Evolutionary conservation across 495 filamentous ascomycete genomes (phyloP), one percentile per base, ranked within the genome.

Genomic region (Thermochaetoides thermophila): DNA sequence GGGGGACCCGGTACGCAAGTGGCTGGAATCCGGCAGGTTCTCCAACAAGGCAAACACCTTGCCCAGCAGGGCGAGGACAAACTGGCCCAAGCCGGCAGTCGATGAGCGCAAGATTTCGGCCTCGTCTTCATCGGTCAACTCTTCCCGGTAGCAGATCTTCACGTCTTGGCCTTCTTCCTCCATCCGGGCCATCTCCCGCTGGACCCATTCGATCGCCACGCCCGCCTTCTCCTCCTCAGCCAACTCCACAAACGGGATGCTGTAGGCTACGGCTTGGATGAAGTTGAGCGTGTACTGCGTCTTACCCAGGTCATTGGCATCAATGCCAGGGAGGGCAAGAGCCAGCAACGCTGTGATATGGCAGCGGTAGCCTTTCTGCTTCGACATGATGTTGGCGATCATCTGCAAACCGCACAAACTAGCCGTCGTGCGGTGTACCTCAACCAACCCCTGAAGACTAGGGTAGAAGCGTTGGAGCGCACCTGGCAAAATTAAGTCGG

Each of bases 221-320:
- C 74, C 75, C 32, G 77, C 72, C 18, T 74, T 71, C 34, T 68
- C 57, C 25, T 73, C 72, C 42, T 74, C 65, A 2, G 84, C 82
- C 33, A 99, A 59, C 44, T 91, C 79, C 39, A 76, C 69, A 44
- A 99, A 79, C 3, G 89, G 91, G 14, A 99, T 85, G 39, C 82
- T 91, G 59, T 96, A 96, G 36, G 84, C 82, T 18, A 94, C 81
- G 21, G 79, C 74, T 59, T 96, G 89, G 28, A 99, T 86, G 49
- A 92, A 95, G 34, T 86, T 81, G 31, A 99, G 63, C 2, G 87
- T 87, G 55, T 93, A 82, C 32, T 92, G 64, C 13, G 89, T 95
- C 59, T 99, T 99, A 41, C 87, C 84, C 19, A 99, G 66, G 57
- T 99, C 89, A 53, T 99, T 99, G 19, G 89, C 87, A 59, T 99